Conservation (phyloP, 176 grass and related monocot species). For the Poa annua region DNA sequence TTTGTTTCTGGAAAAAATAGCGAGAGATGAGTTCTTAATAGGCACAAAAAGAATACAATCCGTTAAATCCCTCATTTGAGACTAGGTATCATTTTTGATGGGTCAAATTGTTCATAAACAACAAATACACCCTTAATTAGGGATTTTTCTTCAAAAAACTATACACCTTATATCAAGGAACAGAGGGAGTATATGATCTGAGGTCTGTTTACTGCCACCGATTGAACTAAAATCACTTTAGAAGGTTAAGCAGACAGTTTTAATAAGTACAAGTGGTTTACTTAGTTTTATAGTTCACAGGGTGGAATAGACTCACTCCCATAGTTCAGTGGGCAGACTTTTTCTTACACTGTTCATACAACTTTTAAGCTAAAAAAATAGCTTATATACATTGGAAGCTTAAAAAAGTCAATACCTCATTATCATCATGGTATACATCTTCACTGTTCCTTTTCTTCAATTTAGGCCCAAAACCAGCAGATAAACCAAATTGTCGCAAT, state of each 20-base stretch:
- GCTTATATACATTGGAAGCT: constrained; percentile 8
- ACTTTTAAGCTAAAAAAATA: neutral
- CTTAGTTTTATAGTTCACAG: neutral
- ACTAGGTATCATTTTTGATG: too few species aligned
- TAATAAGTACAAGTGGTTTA: neutral
- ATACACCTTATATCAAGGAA: too few species aligned
- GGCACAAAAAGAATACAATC: too few species aligned
- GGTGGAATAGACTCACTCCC: constrained; percentile 7
- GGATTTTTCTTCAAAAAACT: too few species aligned
- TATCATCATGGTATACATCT: constrained; percentile 50
- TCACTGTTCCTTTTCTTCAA: constrained; percentile 77
- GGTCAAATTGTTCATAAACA: too few species aligned
- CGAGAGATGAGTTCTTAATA: too few species aligned
- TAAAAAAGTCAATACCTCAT: constrained; percentile 65
- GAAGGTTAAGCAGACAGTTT: neutral
- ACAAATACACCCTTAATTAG: too few species aligned
- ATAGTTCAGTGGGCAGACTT: neutral
- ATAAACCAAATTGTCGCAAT: constrained; percentile 88
- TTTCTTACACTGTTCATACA: neutral
- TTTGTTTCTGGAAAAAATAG: too few species aligned
- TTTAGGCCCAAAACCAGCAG: constrained; percentile 79
- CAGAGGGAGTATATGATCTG: neutral
- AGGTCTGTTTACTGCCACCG: neutral
- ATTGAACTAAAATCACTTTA: neutral
- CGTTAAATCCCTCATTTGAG: too few species aligned